Base-by-base conservation (phyloP, 1,284 basidiomycete genomes). In the Singerocomus rubriflavus region DNA sequence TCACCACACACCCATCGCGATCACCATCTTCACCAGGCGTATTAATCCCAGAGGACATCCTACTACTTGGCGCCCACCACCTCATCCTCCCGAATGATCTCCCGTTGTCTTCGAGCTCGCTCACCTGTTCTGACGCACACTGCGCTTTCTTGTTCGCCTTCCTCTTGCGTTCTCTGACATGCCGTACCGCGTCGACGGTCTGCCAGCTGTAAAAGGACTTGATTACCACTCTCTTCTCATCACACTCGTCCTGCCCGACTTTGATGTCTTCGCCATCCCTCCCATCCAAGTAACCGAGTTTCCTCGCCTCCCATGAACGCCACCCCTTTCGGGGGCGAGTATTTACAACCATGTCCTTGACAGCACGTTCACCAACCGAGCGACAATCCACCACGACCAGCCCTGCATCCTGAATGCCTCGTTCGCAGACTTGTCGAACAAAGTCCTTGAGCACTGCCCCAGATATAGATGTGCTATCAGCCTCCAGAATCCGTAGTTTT, bases 201-300 rank as follows among this genome's bases (percentile, higher is more conserved):
- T 88, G 85, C 91, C 91, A 94, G 46, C 84, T 84, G 71, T 88
- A 88, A 64, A 92, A 94, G 30, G 85, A 85, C 79, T 92, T 93
- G 54, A 94, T 61, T 43, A 87, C 82, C 9, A 93, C 84, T n/a
- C 83, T 73, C 55, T 62, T 67, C 58, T 79, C 75, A 54, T 88
- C 85, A 63, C 87, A 88, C 65, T 91, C 89, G 64, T 90, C 85
- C 66, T 87, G 81, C 34, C 83, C 85, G 13, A 82, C 67, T 59
- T 77, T 80, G 48, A 83, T 60, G 39, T 78, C 76, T 56, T 85
- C 82, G 10, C 75, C 74, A 61, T 89, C 87, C 52, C 80, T 71
- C 45, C 69, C 79, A 64, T 91, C 89, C 38, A 89, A 72, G 66
- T 80, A 91, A 42, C 67, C 73, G 16, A 89, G 72, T 63, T 78